A percentile compares a stretch with the other conserved stretches of the same genome.
These are phyloP conservation scores for Backusella macrospora DNA, from an alignment of 192 early-diverging fungal genomes.

Conservation along the genomic window DNA sequence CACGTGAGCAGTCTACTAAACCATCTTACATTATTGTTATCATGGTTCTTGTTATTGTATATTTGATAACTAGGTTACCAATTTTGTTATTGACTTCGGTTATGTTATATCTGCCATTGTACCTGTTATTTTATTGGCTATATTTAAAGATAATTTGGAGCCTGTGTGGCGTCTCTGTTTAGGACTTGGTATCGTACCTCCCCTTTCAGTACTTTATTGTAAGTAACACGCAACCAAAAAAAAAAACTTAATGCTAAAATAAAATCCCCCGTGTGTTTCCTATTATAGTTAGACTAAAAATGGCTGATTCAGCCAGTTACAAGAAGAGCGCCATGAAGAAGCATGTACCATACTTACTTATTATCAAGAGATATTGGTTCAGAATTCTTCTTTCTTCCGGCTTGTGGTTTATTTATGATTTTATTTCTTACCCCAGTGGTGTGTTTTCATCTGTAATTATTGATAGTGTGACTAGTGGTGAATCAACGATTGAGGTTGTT, in stretches of 20 bases:
- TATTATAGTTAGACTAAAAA: conserved; percentile 54
- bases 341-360: conserved; percentile 55
- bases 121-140: conserved; percentile 53
- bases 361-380: conserved; percentile 57
- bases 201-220: conserved; percentile 55
- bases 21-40: background rate
- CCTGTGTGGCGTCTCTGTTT: conserved; percentile 57
- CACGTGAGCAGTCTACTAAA: conserved; percentile 5
- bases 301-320: conserved; percentile 54
- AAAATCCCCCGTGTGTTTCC: background rate
- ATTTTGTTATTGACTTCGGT: conserved; percentile 56
- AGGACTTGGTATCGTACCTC: conserved; percentile 54
- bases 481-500: conserved; percentile 44
- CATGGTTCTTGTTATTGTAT: background rate
- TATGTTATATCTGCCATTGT: conserved; percentile 52
- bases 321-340: conserved; percentile 48
- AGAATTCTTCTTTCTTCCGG: conserved; percentile 49
- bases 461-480: conserved; percentile 25
- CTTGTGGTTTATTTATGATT: conserved; percentile 54
- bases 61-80: conserved; percentile 40
- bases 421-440: conserved; percentile 46
- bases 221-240: background rate
- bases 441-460: conserved; percentile 51
- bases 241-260: background rate
- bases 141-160: conserved; percentile 48